Evolutionary conservation across 164 flowering plant genomes (phyloP).

Genomic region (Platanus orientalis): DNA sequence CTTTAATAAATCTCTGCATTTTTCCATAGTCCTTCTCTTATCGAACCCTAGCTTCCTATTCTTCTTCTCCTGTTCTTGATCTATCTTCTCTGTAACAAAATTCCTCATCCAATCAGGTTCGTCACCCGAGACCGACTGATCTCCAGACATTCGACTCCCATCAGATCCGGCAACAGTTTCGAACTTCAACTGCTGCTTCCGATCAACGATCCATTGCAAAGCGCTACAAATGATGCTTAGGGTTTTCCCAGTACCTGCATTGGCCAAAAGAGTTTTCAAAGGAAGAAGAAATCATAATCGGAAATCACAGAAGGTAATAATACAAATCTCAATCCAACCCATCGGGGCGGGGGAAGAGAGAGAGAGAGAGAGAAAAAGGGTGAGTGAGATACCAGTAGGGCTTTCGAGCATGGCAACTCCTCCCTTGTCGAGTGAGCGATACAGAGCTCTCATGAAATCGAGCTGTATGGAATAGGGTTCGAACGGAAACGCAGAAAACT

Average conservation of each 20-base stretch:
- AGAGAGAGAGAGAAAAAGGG: background rate
- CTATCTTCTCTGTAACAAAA: no score
- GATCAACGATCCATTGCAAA: conserved; percentile 82
- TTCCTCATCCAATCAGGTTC: no score
- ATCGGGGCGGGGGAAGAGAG: no score
- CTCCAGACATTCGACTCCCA: conserved; percentile 8
- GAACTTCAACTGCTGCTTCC: conserved; percentile 22
- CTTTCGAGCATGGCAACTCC: conserved; percentile 97
- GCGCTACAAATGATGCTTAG: conserved; percentile 93
- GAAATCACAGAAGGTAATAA: no score
- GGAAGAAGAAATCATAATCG: background rate
- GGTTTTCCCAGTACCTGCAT: conserved; percentile 88
- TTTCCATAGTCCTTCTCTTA: conserved; percentile 21
- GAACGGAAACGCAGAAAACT: conserved; percentile 80
- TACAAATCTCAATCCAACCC: no score
- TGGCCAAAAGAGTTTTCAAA: background rate
- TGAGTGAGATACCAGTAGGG: conserved; percentile 72
- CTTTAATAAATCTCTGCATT: conserved; percentile 14
- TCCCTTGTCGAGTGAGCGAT: conserved; percentile 57
- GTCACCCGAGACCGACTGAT: conserved; percentile 36
- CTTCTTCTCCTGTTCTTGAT: conserved; percentile 17
- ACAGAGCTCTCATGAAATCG: conserved; percentile 89
- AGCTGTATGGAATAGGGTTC: conserved; percentile 80
- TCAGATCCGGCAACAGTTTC: conserved; percentile 11
- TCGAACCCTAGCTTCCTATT: conserved; percentile 17